phyloP scores from a whole-genome alignment of 2,329 filamentous ascomycete species.

The Arthrocladium fulminans region DNA sequence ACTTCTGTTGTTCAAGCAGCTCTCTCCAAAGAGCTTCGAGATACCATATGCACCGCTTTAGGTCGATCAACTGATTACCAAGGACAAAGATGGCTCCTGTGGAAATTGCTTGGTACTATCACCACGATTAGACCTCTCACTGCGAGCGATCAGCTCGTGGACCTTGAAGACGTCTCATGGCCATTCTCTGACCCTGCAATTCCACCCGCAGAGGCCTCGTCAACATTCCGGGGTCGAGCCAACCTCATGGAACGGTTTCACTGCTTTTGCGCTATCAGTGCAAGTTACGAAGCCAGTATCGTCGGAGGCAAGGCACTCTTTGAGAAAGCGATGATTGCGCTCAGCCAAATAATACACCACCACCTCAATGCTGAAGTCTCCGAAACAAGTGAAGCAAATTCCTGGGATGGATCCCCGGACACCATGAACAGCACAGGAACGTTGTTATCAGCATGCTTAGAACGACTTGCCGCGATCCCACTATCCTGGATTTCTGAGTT shows the following conservation, averaged over 20 bases:
- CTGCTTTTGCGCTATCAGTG: not conserved
- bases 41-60: slow-evolving; percentile 9
- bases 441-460: not conserved
- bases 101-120: slow-evolving; percentile 11
- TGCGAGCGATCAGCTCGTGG: not conserved
- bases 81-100: slow-evolving; percentile 19
- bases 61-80: slow-evolving; percentile 17
- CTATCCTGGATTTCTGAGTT: not conserved
- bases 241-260: not conserved
- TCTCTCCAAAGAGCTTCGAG: not conserved
- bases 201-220: not conserved
- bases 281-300: not conserved
- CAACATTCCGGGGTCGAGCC: not conserved
- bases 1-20: not conserved
- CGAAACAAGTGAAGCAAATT: not conserved
- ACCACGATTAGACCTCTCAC: not conserved
- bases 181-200: not conserved
- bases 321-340: not conserved
- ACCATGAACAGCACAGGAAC: not conserved
- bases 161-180: not conserved
- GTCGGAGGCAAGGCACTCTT: not conserved
- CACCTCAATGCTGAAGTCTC: not conserved
- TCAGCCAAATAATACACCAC: not conserved
- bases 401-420: not conserved
- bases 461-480: not conserved